Evolutionary conservation across 805 yeast genomes (phyloP).

Genomic region (Cyberlindnera petersonii): DNA sequence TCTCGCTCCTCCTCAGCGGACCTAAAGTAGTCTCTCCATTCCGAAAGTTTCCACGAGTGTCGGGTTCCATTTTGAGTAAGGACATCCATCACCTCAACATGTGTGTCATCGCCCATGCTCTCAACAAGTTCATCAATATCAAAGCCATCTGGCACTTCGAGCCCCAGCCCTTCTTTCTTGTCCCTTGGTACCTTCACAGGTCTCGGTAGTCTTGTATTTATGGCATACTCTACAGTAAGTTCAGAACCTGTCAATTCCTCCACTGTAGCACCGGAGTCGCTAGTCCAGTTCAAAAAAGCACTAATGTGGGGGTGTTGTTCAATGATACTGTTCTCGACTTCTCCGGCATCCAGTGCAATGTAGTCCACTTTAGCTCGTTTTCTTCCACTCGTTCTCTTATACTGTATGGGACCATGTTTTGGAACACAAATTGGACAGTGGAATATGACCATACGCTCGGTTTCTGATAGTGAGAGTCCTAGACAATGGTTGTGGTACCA

Average conservation of each 20-base stretch:
- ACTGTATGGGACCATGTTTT: constrained; percentile 45
- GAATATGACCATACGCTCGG: constrained; percentile 40
- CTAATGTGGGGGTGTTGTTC: constrained; percentile 52
- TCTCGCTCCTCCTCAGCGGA: constrained; percentile 43
- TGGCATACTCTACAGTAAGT: constrained; percentile 34
- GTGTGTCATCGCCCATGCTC: constrained; percentile 56
- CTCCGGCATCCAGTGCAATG: constrained; percentile 75
- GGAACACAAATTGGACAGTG: constrained; percentile 52
- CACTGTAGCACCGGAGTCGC: constrained; percentile 7
- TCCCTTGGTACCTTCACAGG: constrained; percentile 45
- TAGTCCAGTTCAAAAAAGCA: constrained; percentile 21
- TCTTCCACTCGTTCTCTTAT: constrained; percentile 53
- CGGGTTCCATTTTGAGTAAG: constrained; percentile 64
- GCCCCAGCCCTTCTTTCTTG: constrained; percentile 35
- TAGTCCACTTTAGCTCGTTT: constrained; percentile 61
- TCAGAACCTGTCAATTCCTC: constrained; percentile 30
- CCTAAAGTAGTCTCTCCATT: constrained; percentile 72
- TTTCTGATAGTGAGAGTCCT: constrained; percentile 32
- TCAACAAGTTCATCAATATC: constrained; percentile 54
- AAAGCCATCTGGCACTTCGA: constrained; percentile 53
- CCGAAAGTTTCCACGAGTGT: constrained; percentile 56
- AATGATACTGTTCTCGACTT: constrained; percentile 28
- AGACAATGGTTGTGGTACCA: constrained; percentile 47
- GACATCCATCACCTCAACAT: constrained; percentile 86
- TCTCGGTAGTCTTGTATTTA: constrained; percentile 30